Conservation (phyloP, 192 early-diverging fungal species). For the Gonapodya sp. region DNA sequence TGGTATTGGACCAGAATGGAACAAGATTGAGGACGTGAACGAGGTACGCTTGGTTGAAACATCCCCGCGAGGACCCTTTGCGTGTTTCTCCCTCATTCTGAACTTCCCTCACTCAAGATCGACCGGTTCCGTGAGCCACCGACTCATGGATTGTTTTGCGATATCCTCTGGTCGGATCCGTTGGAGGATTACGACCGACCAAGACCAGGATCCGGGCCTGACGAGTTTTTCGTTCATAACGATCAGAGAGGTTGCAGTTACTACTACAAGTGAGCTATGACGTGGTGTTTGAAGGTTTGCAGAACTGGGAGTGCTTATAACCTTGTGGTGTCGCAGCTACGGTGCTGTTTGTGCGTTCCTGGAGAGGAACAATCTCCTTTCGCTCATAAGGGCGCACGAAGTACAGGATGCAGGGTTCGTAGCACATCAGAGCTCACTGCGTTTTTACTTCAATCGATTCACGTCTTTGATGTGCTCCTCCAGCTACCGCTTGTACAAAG, state of each 20-base stretch:
- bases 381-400: constrained; percentile 30
- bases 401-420: constrained; percentile 29
- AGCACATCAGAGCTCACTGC: not conserved
- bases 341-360: constrained; percentile 25
- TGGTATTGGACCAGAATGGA: constrained; percentile 25
- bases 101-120: constrained; percentile 13
- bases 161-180: constrained; percentile 23
- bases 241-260: constrained; percentile 22
- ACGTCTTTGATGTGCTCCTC: not conserved
- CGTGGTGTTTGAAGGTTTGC: not conserved
- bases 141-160: constrained; percentile 25
- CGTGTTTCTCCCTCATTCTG: not conserved
- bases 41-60: constrained; percentile 16
- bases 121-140: constrained; percentile 24
- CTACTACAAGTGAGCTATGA: constrained; percentile 17
- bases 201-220: not conserved
- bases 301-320: not conserved
- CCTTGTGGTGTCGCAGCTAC: constrained; percentile 18
- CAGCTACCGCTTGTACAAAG: constrained; percentile 20
- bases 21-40: constrained; percentile 14
- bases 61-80: constrained; percentile 17
- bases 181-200: constrained; percentile 18
- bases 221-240: constrained; percentile 22
- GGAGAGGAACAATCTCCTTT: constrained; percentile 27
- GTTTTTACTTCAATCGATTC: not conserved